Evolutionary conservation across 331 rosid species (phyloP).

Genomic region (Prunus yedoensis): DNA sequence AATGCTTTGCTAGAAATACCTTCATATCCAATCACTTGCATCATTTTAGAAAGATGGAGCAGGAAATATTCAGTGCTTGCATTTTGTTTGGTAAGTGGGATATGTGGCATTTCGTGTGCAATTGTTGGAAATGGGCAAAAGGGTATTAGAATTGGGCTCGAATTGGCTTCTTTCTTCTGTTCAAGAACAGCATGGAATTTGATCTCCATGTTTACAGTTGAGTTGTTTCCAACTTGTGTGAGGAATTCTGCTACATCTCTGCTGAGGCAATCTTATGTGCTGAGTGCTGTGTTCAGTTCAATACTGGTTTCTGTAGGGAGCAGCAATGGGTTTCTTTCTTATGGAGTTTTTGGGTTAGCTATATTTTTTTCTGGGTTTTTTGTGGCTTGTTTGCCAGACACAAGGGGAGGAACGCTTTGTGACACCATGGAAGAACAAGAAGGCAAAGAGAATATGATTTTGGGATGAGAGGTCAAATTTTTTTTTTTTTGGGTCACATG

Average conservation of each 20-base stretch:
- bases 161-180: constrained; percentile 31
- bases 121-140: constrained; percentile 1
- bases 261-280: constrained; percentile 29
- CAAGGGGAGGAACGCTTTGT: constrained; percentile 30
- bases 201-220: constrained; percentile 27
- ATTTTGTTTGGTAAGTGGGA: constrained; percentile 26
- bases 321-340: constrained; percentile 27
- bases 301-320: constrained; percentile 34
- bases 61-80: constrained; percentile 26
- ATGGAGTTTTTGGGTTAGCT: constrained; percentile 36
- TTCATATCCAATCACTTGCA: constrained; percentile 23
- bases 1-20: constrained; percentile 39
- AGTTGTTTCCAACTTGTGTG: constrained; percentile 46
- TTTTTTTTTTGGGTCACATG: neutral
- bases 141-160: constrained; percentile 11
- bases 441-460: constrained; percentile 16
- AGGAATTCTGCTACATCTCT: constrained; percentile 39
- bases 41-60: constrained; percentile 25
- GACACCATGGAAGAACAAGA: constrained; percentile 45
- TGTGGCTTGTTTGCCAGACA: constrained; percentile 32
- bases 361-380: constrained; percentile 24
- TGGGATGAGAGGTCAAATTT: neutral
- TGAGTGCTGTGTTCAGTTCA: constrained; percentile 33
- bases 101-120: constrained; percentile 31
- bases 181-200: constrained; percentile 26